Percentiles rank a stretch among this genome's conserved stretches.
Conservation (phyloP, 805 yeast species). For the Teunomyces lycoperdinae region DNA sequence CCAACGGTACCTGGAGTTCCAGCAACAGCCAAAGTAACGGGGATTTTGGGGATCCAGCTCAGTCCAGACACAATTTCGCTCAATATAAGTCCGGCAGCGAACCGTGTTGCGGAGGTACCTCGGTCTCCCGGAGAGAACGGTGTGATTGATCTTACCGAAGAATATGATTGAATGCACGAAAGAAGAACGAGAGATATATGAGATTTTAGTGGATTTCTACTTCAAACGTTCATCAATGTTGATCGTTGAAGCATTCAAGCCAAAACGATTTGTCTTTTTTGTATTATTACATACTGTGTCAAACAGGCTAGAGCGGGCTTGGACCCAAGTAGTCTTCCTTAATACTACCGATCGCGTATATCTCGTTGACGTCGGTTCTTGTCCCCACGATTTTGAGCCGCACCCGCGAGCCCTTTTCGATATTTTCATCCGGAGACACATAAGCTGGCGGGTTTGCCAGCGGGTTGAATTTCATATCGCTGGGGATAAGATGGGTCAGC, state of each 20-base stretch:
- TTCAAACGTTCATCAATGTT: too few relatives aligned
- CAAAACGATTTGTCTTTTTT: background rate
- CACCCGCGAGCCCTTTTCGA: conserved; percentile 90
- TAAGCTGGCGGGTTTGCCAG: conserved; percentile 98
- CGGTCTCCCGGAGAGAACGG: background rate
- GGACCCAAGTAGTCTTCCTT: conserved; percentile 98
- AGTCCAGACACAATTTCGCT: background rate
- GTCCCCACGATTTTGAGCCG: conserved; percentile 96
- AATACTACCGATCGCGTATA: conserved; percentile 95
- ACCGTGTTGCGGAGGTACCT: background rate
- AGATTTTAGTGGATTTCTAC: too few relatives aligned
- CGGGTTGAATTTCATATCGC: conserved; percentile 90
- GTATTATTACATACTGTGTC: conserved; percentile 4
- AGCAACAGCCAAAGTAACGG: conserved; percentile 9
- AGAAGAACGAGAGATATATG: too few relatives aligned
- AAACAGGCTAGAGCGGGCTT: conserved; percentile 34
- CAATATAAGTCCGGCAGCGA: background rate
- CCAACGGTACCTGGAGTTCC: too few relatives aligned
- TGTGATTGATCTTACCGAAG: conserved; percentile 15
- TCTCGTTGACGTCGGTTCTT: conserved; percentile 94
- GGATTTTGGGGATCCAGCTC: conserved; percentile 21
- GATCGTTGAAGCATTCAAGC: too few relatives aligned
- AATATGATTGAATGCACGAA: background rate
- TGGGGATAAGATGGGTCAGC: conserved; percentile 90
- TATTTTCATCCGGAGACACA: conserved; percentile 90